Conservation (phyloP, 768 basidiomycete species). For the Boletellus ananas region DNA sequence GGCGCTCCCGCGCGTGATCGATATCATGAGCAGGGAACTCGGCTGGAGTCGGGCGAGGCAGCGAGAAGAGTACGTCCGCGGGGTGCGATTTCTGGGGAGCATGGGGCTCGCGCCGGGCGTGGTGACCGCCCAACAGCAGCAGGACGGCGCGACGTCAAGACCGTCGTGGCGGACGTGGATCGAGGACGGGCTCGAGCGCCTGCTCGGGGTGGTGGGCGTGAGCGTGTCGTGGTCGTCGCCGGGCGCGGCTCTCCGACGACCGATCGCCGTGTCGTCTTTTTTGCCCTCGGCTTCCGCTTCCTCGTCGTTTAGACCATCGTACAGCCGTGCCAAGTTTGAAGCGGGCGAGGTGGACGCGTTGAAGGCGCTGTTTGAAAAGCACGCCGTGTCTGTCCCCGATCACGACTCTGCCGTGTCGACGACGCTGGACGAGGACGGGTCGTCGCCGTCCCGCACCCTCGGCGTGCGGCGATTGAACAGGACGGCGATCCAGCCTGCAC, state of each 20-base stretch:
- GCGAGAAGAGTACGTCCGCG: constrained; percentile 52
- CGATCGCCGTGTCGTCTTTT: neutral
- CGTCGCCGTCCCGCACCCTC: too few relatives aligned
- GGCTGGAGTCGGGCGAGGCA: constrained; percentile 66
- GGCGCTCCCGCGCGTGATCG: constrained; percentile 81
- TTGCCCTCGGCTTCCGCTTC: neutral
- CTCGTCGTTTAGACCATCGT: constrained; percentile 25
- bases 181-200: constrained; percentile 9
- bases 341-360: constrained; percentile 46
- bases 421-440: too few relatives aligned
- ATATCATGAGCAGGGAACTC: constrained; percentile 86
- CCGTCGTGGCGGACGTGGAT: constrained; percentile 14
- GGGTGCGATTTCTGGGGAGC: constrained; percentile 65
- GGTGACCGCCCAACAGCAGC: constrained; percentile 10
- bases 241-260: neutral
- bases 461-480: constrained; percentile 33
- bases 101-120: constrained; percentile 77
- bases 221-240: neutral
- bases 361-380: constrained; percentile 33
- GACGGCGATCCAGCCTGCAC: constrained; percentile 38
- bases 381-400: neutral
- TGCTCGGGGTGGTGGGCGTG: constrained; percentile 23
- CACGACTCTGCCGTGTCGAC: too few relatives aligned
- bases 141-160: too few relatives aligned
- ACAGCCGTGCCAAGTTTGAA: constrained; percentile 53